phyloP scores from a whole-genome alignment of 208 protist species.

The Trypanosoma lewisi region DNA sequence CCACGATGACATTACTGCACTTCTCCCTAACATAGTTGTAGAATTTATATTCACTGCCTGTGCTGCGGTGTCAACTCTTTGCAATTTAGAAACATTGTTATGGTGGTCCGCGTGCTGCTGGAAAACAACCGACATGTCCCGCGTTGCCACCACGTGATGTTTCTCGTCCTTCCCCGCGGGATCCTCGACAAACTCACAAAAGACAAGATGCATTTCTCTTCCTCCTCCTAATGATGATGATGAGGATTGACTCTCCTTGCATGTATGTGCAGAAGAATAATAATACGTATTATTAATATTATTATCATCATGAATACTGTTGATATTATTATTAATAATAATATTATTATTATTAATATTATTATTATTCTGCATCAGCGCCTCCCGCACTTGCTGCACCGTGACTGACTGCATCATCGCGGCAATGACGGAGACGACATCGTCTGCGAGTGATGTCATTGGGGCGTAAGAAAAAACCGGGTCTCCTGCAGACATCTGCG shows the following conservation, averaged over 20 bases:
- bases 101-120: neutral
- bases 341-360: neutral
- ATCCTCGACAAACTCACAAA: conserved; percentile 19
- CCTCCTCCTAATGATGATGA: too few species aligned
- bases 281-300: neutral
- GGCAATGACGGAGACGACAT: conserved; percentile 58
- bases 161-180: neutral
- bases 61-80: too few species aligned
- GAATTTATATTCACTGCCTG: too few species aligned
- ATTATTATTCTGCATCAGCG: conserved; percentile 20
- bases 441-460: conserved; percentile 35
- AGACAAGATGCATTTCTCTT: conserved; percentile 8
- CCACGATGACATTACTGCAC: neutral
- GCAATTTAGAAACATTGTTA: too few species aligned
- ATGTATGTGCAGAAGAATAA: too few species aligned
- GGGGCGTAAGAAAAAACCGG: neutral
- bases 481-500: neutral
- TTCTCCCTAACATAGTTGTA: too few species aligned
- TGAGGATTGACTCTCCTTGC: too few species aligned
- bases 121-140: conserved; percentile 10
- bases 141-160: conserved; percentile 9
- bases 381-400: conserved; percentile 46
- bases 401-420: conserved; percentile 53
- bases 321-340: neutral
- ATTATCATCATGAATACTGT: neutral